A percentile compares a stretch with the other conserved stretches of the same genome.
These are phyloP conservation scores for Botryosphaeria dothidea DNA, from an alignment of 2,329 filamentous ascomycete genomes.

Conservation along the genomic window DNA sequence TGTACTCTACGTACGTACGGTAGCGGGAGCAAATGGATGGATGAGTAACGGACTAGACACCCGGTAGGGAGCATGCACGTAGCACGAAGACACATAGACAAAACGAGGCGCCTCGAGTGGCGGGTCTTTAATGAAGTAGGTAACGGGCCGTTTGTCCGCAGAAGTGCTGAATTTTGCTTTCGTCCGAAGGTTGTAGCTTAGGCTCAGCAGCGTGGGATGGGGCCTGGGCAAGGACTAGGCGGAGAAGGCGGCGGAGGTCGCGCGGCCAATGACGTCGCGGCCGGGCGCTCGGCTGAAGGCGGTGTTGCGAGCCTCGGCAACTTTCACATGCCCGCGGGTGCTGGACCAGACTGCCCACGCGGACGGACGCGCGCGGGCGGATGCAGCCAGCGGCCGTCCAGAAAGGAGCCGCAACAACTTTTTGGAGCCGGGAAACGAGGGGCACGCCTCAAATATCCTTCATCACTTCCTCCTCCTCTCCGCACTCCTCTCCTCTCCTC, in stretches of 20 bases:
- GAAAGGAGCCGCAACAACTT: conserved; percentile 12
- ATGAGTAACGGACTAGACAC: not conserved
- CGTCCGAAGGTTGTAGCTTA: not conserved
- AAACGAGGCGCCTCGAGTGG: not conserved
- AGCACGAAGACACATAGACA: conserved; percentile 14
- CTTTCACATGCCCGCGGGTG: conserved; percentile 11
- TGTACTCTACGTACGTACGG: conserved; percentile 2
- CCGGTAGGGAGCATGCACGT: not conserved
- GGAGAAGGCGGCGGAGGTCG: not conserved
- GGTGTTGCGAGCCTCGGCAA: conserved; percentile 1
- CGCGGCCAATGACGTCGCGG: not conserved
- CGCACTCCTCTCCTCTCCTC: not conserved
- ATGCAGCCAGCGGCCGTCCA: not conserved
- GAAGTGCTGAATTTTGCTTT: not conserved
- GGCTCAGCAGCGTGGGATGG: not conserved
- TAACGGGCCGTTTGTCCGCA: not conserved
- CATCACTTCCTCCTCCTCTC: not conserved
- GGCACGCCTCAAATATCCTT: not conserved
- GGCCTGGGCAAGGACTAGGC: not conserved
- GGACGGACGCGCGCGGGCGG: not conserved
- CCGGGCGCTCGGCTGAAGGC: not conserved
- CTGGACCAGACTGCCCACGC: not conserved
- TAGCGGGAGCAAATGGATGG: not conserved
- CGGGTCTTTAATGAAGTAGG: not conserved
- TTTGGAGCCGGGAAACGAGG: conserved; percentile 5